Base-by-base conservation (phyloP, 495 filamentous ascomycete genomes). In the Amniculicola lignicola region DNA sequence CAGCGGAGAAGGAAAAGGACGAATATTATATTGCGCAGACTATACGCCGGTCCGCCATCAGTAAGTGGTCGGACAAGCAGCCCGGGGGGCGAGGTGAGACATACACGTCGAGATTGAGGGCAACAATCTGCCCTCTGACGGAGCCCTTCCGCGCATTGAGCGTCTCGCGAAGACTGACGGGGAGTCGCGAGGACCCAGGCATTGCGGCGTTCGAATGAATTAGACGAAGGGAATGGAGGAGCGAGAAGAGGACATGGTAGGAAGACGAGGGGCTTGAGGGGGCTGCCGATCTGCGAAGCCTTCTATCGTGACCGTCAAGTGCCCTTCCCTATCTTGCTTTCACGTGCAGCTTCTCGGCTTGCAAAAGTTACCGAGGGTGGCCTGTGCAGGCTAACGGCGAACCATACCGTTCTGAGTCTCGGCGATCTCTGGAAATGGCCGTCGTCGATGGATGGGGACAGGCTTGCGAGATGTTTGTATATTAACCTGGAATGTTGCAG, bases 1-100 rank as follows among this genome's bases (percentile, higher is more conserved):
- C 90, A 91, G 62, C 92, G 83, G 29, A 97, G 75, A 35, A 97
- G 69, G 74, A 97, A 96, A 54, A 93, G 80, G 66, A 90, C 77
- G 70, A 99, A 96, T 37, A 97, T 71, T 37, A 96, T 77, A 67
- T 96, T 96, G 35, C 87, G 87, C 50, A 96, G 59, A 38, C 91
- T 93, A 63, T 59, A 49, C 43, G n/a, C 15, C 9, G 3, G 19
- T 21, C 7, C 41, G 7, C 16, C 4, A 22, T 63, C 40, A 63
- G 59, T 40, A 47, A 19, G 2, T 42, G 9, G 5, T 7, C 15
- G 19, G 5, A 16, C 21, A 41, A 33, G 2, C 4, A 29, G 14
- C 15, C 9, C 7, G 29, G 29, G 7, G 4, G 15, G 22, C 21
- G 45, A 41, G 39, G 31, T 25, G 18, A 28, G 22, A 79, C 87